Conservation (phyloP, 495 filamentous ascomycete species). For the Sordaria brevicollis region DNA sequence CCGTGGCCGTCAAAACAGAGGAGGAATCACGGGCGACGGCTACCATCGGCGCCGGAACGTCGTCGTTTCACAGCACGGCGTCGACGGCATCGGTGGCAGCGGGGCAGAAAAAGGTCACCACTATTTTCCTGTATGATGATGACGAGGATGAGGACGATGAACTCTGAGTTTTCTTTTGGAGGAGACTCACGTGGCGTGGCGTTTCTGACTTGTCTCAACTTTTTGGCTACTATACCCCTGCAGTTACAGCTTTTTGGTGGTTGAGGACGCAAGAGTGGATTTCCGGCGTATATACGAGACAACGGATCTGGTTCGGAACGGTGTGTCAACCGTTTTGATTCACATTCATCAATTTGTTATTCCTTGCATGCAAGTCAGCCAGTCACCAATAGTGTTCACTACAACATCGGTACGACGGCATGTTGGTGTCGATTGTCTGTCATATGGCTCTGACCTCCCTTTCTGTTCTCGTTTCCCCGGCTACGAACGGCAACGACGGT, state of each 20-base stretch:
- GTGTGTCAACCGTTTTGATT: neutral
- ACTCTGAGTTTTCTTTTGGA: conserved; percentile 5
- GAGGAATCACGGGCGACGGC: neutral
- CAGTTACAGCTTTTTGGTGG: neutral
- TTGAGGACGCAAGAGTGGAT: neutral
- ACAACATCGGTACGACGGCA: neutral
- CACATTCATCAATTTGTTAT: too few species aligned
- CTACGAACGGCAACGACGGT: neutral
- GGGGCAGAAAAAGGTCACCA: neutral
- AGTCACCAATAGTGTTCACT: neutral
- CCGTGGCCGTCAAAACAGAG: neutral
- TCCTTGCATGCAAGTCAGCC: neutral
- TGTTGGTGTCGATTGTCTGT: neutral
- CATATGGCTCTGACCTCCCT: neutral
- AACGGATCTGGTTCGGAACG: neutral
- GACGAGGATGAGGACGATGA: conserved; percentile 11
- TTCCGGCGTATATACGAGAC: neutral
- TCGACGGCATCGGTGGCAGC: neutral
- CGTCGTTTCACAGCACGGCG: neutral
- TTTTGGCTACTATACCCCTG: neutral
- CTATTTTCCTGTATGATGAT: neutral
- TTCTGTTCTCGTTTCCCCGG: neutral
- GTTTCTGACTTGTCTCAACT: neutral
- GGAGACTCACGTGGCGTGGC: neutral
- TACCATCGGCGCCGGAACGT: neutral